Conservation (phyloP, 2,329 filamentous ascomycete genomes). For the Daldinia eschscholtzii region DNA sequence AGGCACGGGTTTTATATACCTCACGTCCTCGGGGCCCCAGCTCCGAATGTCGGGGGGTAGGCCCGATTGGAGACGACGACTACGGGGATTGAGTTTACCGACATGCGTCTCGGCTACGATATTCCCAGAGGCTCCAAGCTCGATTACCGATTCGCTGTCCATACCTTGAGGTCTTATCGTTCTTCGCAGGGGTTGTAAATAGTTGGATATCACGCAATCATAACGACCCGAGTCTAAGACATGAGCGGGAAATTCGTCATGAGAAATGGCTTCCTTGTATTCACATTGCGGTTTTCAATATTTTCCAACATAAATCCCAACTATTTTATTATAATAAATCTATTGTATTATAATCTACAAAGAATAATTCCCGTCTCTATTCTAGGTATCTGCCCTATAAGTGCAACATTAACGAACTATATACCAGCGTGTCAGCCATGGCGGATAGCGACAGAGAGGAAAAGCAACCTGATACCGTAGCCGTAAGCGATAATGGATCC, state of each 20-base stretch:
- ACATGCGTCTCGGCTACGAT: conserved; percentile 16
- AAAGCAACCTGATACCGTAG: conserved; percentile 8
- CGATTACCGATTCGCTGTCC: neutral
- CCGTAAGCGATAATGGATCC: conserved; percentile 12
- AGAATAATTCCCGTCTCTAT: no score
- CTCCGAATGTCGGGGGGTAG: conserved; percentile 21
- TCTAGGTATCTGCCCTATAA: neutral
- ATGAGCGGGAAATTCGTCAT: neutral
- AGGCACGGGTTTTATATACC: conserved; percentile 34
- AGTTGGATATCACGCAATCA: conserved; percentile 5
- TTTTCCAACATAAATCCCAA: neutral
- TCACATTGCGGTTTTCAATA: neutral
- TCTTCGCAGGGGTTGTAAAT: neutral
- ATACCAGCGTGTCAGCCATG: neutral
- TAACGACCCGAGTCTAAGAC: neutral
- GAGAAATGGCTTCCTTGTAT: neutral
- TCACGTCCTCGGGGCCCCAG: conserved; percentile 11
- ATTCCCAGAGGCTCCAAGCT: neutral
- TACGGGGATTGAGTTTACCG: conserved; percentile 2
- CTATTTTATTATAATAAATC: no score
- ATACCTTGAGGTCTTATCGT: neutral
- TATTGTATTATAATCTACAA: no score
- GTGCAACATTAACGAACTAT: neutral
- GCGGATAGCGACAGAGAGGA: neutral
- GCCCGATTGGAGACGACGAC: conserved; percentile 16